Base-by-base conservation (phyloP, 805 yeast genomes). In the Tetrapisispora fleetii region DNA sequence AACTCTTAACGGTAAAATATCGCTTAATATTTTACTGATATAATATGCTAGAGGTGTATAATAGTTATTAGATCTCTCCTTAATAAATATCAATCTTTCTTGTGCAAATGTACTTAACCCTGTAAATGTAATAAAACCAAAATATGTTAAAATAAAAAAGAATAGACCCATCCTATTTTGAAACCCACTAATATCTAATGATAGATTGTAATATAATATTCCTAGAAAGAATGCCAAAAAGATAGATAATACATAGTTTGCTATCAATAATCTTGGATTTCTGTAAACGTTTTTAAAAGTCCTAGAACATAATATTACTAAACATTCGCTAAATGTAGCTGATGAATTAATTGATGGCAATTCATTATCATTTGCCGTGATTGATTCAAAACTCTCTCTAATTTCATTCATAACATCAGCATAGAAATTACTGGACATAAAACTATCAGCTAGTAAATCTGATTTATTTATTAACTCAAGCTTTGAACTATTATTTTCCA, bases 11-110 rank as follows among this genome's bases (percentile, higher is more conserved):
- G 99, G 98, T n/a, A 93, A 65, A 36, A 93, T 83, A 63, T 93
- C 99, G 70, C 96, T 86, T 2, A 89, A 51, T 36, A 93, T 82
- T 62, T 93, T 93, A 56, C 95, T 83, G 41, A 80, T 57, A 60
- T 86, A 93, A 65, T 90, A 93, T 51, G 95, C 82, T 47, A 83
- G 63, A 16, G 99, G 95, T 51, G 81, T 81, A 67, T 93, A 93
- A 64, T 93, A 93, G 56, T 91, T 91, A 63, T 93, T 93, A 6
- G 98, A 89, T 48, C 99, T 76, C 67, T 93, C 99, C 48, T 96
- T 78, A 50, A 93, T 77, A 60, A 91, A 93, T 17, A 91, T 87
- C 41, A 89, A 79, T 57, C 98, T 75, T 63, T 93, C 99, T 47
- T 79, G 75, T 0, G 95, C 81, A 65, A 93, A 93, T 3, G 96